Evolutionary conservation across 805 yeast species (phyloP).

Genomic region (Candida caryicola): DNA sequence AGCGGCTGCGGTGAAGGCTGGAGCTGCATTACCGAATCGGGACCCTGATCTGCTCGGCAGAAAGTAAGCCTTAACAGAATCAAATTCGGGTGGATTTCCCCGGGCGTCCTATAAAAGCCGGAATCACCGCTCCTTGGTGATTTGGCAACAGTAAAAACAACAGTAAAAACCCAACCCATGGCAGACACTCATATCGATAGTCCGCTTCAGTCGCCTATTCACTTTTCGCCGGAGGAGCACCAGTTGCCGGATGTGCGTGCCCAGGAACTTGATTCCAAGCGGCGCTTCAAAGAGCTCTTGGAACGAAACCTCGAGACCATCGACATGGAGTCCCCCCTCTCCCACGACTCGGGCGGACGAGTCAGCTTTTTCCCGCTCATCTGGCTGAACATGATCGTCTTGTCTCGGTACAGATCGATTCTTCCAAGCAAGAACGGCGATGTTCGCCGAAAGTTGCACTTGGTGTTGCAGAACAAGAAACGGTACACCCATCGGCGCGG

Average conservation of each 20-base stretch:
- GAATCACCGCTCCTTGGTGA: too few relatives aligned
- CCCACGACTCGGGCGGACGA: neutral
- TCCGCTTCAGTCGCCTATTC: neutral
- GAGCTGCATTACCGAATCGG: too few relatives aligned
- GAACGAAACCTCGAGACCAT: neutral
- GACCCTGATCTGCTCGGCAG: too few relatives aligned
- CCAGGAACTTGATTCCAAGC: neutral
- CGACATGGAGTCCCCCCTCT: neutral
- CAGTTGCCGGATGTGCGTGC: neutral
- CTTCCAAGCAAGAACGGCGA: neutral
- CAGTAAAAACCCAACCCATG: too few relatives aligned
- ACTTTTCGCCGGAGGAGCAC: neutral
- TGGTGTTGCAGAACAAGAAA: neutral
- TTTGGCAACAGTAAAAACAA: too few relatives aligned
- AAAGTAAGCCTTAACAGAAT: too few relatives aligned
- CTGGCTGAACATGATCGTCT: neutral
- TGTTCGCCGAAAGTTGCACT: neutral
- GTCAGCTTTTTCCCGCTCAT: neutral
- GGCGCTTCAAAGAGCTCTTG: neutral
- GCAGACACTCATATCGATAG: neutral
- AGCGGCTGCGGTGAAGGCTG: too few relatives aligned
- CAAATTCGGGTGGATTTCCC: too few relatives aligned
- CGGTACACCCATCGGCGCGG: neutral
- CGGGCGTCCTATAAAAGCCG: too few relatives aligned
- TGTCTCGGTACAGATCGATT: neutral